These are phyloP conservation scores for Colletotrichum neosansevieriae DNA, from an alignment of 2,329 filamentous ascomycete genomes.

Conservation along the genomic window DNA sequence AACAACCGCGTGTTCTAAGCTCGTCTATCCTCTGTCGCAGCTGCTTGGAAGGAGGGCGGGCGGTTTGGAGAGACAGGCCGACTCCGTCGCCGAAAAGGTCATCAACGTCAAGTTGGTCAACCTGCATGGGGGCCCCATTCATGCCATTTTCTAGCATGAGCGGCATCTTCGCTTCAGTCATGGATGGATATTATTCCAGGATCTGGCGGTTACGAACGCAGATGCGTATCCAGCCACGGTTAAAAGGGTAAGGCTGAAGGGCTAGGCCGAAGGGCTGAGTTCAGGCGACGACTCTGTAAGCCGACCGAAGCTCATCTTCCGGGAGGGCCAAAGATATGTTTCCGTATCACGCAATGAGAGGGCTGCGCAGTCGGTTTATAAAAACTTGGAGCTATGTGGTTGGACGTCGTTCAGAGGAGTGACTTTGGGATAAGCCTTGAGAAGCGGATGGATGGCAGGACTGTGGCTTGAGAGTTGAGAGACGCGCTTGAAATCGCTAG, in stretches of 20 bases:
- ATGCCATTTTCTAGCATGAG: conserved; percentile 65
- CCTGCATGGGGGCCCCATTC: conserved; percentile 60
- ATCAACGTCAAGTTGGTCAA: conserved; percentile 71
- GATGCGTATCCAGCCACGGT: neutral
- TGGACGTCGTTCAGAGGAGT: conserved; percentile 4
- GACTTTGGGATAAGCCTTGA: conserved; percentile 15
- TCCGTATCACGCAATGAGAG: neutral
- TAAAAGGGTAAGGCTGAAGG: conserved; percentile 11
- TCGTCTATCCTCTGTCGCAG: conserved; percentile 82
- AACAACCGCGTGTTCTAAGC: conserved; percentile 79
- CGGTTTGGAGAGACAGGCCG: conserved; percentile 65
- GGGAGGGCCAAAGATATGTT: neutral
- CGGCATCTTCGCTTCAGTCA: conserved; percentile 57
- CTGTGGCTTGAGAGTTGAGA: conserved; percentile 21
- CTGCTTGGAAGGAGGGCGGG: conserved; percentile 70
- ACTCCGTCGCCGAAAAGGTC: conserved; percentile 82
- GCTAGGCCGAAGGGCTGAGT: conserved; percentile 18
- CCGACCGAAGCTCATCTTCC: conserved; percentile 27
- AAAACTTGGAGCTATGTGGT: conserved; percentile 1
- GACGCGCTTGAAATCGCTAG: neutral
- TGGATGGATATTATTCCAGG: conserved; percentile 35
- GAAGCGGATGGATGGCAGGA: neutral
- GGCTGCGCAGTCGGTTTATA: neutral
- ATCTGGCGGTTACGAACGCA: neutral
- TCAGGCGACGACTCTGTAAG: conserved; percentile 12